Evolutionary conservation across 2,329 filamentous ascomycete species (phyloP).

Genomic region (Nannizzia gypsea): DNA sequence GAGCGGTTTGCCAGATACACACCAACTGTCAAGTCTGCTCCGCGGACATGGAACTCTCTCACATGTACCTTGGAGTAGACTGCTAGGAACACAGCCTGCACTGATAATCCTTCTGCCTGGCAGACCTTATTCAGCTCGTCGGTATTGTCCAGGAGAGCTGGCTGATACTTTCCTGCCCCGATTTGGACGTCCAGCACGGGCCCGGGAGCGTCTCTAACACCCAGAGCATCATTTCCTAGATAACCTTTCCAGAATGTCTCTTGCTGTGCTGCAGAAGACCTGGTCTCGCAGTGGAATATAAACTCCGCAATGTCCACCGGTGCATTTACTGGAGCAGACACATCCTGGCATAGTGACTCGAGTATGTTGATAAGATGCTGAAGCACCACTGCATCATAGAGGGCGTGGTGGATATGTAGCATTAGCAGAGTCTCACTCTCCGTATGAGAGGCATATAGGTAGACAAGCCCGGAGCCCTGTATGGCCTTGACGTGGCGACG

Average conservation of each 20-base stretch:
- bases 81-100: slow-evolving; percentile 67
- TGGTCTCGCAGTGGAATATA: slow-evolving; percentile 25
- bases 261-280: slow-evolving; percentile 21
- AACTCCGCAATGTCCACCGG: slow-evolving; percentile 31
- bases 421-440: slow-evolving; percentile 28
- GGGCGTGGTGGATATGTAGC: slow-evolving; percentile 65
- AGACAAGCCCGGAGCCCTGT: slow-evolving; percentile 19
- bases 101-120: slow-evolving; percentile 46
- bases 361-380: slow-evolving; percentile 49
- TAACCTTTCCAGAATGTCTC: slow-evolving; percentile 37
- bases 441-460: slow-evolving; percentile 26
- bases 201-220: neutral
- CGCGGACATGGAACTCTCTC: neutral
- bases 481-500: slow-evolving; percentile 10
- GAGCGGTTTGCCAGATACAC: slow-evolving; percentile 73
- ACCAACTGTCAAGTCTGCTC: slow-evolving; percentile 50
- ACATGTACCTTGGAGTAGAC: slow-evolving; percentile 41
- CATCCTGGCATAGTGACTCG: slow-evolving; percentile 31
- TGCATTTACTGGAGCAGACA: slow-evolving; percentile 10
- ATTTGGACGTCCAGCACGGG: neutral
- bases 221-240: slow-evolving; percentile 15
- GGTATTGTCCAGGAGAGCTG: slow-evolving; percentile 35
- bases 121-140: slow-evolving; percentile 33
- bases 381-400: slow-evolving; percentile 79
- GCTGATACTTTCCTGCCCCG: slow-evolving; percentile 31